phyloP scores from a whole-genome alignment of 768 basidiomycete genomes.

The Mycena metata region DNA sequence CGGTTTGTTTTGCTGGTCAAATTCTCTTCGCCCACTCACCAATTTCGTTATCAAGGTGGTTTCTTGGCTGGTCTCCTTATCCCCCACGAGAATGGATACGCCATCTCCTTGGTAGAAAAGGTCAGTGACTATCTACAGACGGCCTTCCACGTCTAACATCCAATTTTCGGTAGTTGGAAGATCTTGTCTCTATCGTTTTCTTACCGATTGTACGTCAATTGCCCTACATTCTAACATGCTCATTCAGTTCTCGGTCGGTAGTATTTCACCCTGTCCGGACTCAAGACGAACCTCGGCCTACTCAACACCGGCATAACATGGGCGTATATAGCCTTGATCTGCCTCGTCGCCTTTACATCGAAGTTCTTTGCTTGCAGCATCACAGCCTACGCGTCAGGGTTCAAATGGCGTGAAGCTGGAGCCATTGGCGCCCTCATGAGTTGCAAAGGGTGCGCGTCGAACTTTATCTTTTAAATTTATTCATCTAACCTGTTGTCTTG shows the following conservation, averaged over 20 bases:
- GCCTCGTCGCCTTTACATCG: conserved; percentile 78
- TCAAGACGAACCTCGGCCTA: conserved; percentile 84
- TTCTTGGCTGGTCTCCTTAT: conserved; percentile 91
- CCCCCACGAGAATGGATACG: conserved; percentile 86
- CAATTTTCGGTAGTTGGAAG: no score
- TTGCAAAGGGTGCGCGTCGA: conserved; percentile 79
- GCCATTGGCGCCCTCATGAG: conserved; percentile 92
- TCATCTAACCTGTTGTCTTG: not conserved
- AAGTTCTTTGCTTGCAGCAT: conserved; percentile 82
- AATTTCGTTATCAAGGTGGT: conserved; percentile 64
- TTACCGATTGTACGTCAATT: conserved; percentile 75
- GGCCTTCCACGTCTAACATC: no score
- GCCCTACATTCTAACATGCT: conserved; percentile 3
- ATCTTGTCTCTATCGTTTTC: conserved; percentile 83
- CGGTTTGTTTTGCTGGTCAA: conserved; percentile 50
- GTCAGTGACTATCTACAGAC: conserved; percentile 2
- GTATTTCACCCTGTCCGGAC: conserved; percentile 87
- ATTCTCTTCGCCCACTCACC: conserved; percentile 26
- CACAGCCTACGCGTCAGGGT: conserved; percentile 72
- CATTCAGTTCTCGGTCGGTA: conserved; percentile 46
- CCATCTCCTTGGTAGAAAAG: conserved; percentile 85
- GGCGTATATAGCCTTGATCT: conserved; percentile 85
- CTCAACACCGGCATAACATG: conserved; percentile 83
- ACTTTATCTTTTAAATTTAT: not conserved
- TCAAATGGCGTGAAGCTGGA: conserved; percentile 78